phyloP scores from a whole-genome alignment of 768 basidiomycete genomes.

The Galerina marginata region DNA sequence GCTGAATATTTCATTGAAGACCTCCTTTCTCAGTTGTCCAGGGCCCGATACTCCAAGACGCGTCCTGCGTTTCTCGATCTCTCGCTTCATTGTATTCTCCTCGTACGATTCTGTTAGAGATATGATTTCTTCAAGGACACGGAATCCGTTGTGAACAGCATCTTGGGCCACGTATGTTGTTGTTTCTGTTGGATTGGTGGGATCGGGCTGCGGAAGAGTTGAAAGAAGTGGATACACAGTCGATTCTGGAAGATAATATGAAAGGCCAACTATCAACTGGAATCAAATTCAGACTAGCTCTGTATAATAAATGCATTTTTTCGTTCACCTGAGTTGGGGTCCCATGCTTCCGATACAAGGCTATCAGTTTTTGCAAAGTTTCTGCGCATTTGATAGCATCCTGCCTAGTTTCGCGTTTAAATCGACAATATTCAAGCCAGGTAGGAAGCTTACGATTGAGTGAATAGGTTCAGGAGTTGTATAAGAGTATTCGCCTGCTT shows the following conservation, averaged over 20 bases:
- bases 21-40: slow-evolving; percentile 63
- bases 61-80: slow-evolving; percentile 79
- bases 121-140: slow-evolving; percentile 75
- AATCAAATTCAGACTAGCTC: neutral
- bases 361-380: slow-evolving; percentile 76
- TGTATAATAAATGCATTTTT: neutral
- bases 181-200: slow-evolving; percentile 73
- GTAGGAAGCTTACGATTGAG: slow-evolving; percentile 53
- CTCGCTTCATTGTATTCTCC: slow-evolving; percentile 56
- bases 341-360: slow-evolving; percentile 64
- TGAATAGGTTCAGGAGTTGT: slow-evolving; percentile 62
- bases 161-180: slow-evolving; percentile 61
- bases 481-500: slow-evolving; percentile 58
- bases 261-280: slow-evolving; percentile 72
- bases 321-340: slow-evolving; percentile 59
- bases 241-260: slow-evolving; percentile 77
- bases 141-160: slow-evolving; percentile 73
- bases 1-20: slow-evolving; percentile 67
- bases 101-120: slow-evolving; percentile 68
- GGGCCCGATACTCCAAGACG: slow-evolving; percentile 72
- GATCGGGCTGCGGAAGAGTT: slow-evolving; percentile 72
- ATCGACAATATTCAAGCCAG: neutral
- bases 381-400: slow-evolving; percentile 85
- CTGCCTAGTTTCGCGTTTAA: slow-evolving; percentile 45
- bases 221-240: slow-evolving; percentile 65